Conservation (phyloP, 2,329 filamentous ascomycete species). For the Ophiostoma quercus region DNA sequence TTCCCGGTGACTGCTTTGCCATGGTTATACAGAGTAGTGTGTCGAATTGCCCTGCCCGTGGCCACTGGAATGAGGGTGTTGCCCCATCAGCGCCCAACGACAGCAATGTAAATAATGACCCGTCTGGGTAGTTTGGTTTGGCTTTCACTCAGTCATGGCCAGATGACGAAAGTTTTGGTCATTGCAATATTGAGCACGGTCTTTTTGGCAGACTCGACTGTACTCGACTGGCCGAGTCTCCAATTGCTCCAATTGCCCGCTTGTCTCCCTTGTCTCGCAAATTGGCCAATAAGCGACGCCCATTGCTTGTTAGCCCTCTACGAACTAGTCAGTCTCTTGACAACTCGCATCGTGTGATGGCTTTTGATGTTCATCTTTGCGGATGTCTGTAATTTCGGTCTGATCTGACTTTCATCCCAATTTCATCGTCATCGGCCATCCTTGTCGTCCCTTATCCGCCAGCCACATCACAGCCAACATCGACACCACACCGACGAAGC, state of each 20-base stretch:
- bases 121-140: not conserved
- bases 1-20: not conserved
- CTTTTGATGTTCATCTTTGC: no score
- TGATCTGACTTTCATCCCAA: no score
- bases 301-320: no score
- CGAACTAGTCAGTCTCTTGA: no score
- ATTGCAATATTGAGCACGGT: not conserved
- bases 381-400: no score
- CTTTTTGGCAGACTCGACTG: not conserved
- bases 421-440: not conserved
- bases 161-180: not conserved
- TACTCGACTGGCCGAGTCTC: no score
- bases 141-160: not conserved
- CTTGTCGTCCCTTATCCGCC: not conserved
- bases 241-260: no score
- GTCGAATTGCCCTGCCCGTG: not conserved
- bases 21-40: no score
- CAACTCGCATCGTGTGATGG: no score
- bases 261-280: no score
- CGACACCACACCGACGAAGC: not conserved
- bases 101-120: slow-evolving; percentile 4
- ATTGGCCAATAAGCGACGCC: no score
- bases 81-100: not conserved
- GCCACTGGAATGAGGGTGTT: slow-evolving; percentile 11
- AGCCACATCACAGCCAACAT: not conserved